A percentile compares a stretch with the other conserved stretches of the same genome.
Conservation (phyloP, 495 filamentous ascomycete species). For the Polyplosphaeria fusca region DNA sequence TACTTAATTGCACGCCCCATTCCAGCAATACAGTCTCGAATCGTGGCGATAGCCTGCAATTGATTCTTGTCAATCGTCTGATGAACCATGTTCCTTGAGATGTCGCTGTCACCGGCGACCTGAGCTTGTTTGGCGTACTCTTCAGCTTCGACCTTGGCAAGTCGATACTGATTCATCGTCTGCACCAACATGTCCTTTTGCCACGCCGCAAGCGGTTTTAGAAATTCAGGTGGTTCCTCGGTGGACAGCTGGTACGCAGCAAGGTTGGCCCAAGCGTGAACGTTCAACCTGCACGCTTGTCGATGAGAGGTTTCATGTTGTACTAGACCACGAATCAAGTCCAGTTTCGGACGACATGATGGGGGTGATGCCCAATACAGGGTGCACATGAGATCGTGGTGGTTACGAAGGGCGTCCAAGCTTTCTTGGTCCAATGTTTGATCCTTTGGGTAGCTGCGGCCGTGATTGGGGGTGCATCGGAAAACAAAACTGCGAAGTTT, state of each 20-base stretch:
- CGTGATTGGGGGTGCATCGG: slow-evolving; percentile 83
- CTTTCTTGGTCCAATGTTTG: slow-evolving; percentile 68
- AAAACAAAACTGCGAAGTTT: slow-evolving; percentile 73
- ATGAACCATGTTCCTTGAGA: slow-evolving; percentile 54
- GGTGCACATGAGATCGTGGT: slow-evolving; percentile 87
- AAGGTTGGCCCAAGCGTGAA: slow-evolving; percentile 78
- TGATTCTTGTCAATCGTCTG: slow-evolving; percentile 60
- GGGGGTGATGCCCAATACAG: slow-evolving; percentile 82
- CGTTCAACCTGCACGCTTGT: slow-evolving; percentile 78
- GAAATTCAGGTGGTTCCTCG: slow-evolving; percentile 33
- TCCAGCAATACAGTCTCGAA: slow-evolving; percentile 54
- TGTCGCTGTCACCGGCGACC: slow-evolving; percentile 38
- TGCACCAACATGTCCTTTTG: slow-evolving; percentile 56
- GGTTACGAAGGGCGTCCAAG: slow-evolving; percentile 83
- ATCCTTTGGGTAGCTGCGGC: slow-evolving; percentile 81
- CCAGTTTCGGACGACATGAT: slow-evolving; percentile 63
- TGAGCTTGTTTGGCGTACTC: slow-evolving; percentile 46
- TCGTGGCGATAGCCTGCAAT: slow-evolving; percentile 55
- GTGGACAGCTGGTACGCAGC: slow-evolving; percentile 69
- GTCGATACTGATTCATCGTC: slow-evolving; percentile 56
- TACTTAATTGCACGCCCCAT: slow-evolving; percentile 51
- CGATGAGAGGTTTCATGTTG: slow-evolving; percentile 73
- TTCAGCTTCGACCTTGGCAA: slow-evolving; percentile 61
- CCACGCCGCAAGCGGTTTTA: slow-evolving; percentile 57
- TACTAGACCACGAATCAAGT: slow-evolving; percentile 75